Conservation (phyloP, 495 filamentous ascomycete genomes). For the Aspergillus affinis region DNA sequence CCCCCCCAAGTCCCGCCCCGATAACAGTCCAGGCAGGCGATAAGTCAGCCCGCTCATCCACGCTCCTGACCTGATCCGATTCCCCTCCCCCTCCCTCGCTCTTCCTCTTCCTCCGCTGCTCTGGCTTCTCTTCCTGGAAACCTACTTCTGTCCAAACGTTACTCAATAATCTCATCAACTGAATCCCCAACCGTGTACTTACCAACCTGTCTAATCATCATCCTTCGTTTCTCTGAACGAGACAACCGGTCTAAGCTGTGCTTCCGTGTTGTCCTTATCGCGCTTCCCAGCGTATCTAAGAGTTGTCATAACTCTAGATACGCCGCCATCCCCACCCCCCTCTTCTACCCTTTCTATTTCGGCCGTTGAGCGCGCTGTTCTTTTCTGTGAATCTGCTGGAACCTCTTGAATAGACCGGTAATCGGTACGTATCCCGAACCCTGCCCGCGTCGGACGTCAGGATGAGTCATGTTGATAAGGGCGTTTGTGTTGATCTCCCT, state of each 20-base stretch:
- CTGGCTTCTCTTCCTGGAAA: conserved; percentile 7
- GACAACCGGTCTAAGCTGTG: conserved; percentile 23
- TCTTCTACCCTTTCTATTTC: neutral
- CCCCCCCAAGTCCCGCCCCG: neutral
- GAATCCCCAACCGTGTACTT: neutral
- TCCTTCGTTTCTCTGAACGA: neutral
- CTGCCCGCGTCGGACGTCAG: neutral
- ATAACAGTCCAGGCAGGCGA: conserved; percentile 4
- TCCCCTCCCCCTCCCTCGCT: conserved; percentile 24
- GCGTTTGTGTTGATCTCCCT: conserved; percentile 10
- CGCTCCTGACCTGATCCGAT: conserved; percentile 27
- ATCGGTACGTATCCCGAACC: neutral
- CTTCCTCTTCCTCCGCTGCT: conserved; percentile 16
- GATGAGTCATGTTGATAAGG: conserved; percentile 22
- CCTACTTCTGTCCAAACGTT: conserved; percentile 1
- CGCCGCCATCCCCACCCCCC: conserved; percentile 4
- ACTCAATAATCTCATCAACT: neutral
- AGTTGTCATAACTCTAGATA: conserved; percentile 15
- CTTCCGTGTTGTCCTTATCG: conserved; percentile 20
- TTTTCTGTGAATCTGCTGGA: neutral
- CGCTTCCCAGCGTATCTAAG: conserved; percentile 21
- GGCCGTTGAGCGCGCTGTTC: neutral
- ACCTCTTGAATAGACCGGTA: neutral
- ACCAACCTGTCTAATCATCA: conserved; percentile 7
- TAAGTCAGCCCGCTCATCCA: conserved; percentile 17